Conservation (phyloP, 129 eudicot species). For the Deinandra increscens region DNA sequence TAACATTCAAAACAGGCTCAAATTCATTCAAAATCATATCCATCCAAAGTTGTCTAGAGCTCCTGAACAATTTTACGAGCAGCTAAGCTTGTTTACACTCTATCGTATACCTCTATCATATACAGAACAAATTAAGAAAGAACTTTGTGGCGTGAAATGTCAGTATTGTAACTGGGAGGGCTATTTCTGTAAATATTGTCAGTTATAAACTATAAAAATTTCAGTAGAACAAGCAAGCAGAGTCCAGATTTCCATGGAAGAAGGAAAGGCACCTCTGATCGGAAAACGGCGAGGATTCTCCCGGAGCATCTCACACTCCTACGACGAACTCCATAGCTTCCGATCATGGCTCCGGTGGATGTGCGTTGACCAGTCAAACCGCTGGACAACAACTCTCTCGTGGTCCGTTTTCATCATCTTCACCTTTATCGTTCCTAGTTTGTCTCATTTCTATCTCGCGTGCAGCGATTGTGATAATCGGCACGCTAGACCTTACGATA, state of each 20-base stretch:
- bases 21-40: no score
- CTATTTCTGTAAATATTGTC: not conserved
- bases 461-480: slow-evolving; percentile 60
- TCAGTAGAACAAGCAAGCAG: not conserved
- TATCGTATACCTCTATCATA: no score
- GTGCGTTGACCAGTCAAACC: slow-evolving; percentile 78
- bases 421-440: slow-evolving; percentile 55
- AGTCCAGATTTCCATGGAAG: slow-evolving; percentile 31
- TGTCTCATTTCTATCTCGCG: slow-evolving; percentile 69
- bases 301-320: slow-evolving; percentile 52
- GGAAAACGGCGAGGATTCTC: slow-evolving; percentile 26
- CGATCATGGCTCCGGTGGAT: slow-evolving; percentile 74
- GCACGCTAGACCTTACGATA: slow-evolving; percentile 60
- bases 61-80: no score
- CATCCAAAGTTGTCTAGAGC: no score
- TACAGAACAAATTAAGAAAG: not conserved
- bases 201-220: not conserved
- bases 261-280: slow-evolving; percentile 24
- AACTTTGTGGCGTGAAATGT: no score
- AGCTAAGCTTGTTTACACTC: no score
- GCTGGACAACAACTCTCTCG: slow-evolving; percentile 43
- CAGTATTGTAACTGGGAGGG: not conserved
- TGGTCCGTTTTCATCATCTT: slow-evolving; percentile 67
- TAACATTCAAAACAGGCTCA: no score
- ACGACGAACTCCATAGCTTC: slow-evolving; percentile 70